Base-by-base conservation (phyloP, 768 basidiomycete genomes). In the Pulveroboletus sp. region DNA sequence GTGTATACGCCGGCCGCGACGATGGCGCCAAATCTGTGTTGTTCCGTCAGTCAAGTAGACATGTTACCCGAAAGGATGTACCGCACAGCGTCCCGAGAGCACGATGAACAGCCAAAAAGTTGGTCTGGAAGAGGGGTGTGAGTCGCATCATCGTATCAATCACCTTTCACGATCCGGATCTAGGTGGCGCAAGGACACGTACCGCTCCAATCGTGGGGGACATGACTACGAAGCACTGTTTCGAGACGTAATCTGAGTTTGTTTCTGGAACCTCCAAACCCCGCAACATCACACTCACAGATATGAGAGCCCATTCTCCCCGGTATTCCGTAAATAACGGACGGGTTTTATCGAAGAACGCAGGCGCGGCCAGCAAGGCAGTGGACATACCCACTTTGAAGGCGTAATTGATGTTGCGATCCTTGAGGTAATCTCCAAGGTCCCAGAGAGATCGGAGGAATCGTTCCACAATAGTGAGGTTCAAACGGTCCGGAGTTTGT, bases 231-330 rank as follows among this genome's bases (percentile, higher is more conserved):
- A 93, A 90, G 68, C 85, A 90, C 87, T 45, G 33, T 23, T 88
- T 46, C 3, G 27, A 16, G 24, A 35, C 33, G 31, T 47, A 43
- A 46, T 27, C 13, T 47, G 23, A 9, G 32, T 48, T 42, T 53
- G 40, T 34, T 52, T 52, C 24, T 25, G 9, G 14, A 17, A 36
- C 51, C n/a, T 29, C 32, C 31, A 45, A 58, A 56, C 56, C 25
- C 56, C 57, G 47, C 52, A 41, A 1, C 4, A 31, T 35, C 31
- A 24, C 24, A 24, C 79, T 61, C 52, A 90, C 92, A 38, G 94
- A 94, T 45, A 98, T 90, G 61, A 99, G 71, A 1, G 93, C 93
- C 95, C 95, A 99, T 69, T 97, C 93, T 31, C 94, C 94, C 58
- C 84, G 80, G 58, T 87, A 93, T 40, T 84, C 78, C 36, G 90